Base-by-base conservation (phyloP, 1,284 basidiomycete genomes). In the Erythrobasidium hasegawianum region DNA sequence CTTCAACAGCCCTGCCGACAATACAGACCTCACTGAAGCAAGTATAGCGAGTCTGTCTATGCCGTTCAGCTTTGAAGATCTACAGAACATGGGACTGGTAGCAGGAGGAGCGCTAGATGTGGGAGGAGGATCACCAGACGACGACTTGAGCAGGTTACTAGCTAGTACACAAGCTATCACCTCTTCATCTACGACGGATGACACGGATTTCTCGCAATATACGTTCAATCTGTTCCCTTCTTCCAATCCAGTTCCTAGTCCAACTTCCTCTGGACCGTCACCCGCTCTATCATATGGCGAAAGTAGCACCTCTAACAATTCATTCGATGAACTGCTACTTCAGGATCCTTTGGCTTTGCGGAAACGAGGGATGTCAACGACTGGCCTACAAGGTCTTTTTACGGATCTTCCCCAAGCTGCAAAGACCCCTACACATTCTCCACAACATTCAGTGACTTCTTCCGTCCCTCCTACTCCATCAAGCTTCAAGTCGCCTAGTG, bases 41-140 rank as follows among this genome's bases (percentile, higher is more conserved):
- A 20, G 26, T 2, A 33, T 49, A 0, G 47, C 54, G 11, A 59
- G 39, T 13, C 43, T 39, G 2, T 47, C 59, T 26, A 62, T 70
- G 62, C 72, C 70, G 11, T 71, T 73, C 58, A 70, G 68, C 59
- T 72, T 71, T 29, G 57, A 68, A 24, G 72, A 71, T 41, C 70
- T 72, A 29, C 70, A 72, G 69, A 69, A 69, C 62, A 52, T 69
- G 39, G 71, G 69, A 8, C 50, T 72, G 22, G 53, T 53, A 24
- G 50, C n/a, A 62, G 33, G 56, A 47, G 27, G 70, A 70, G 4
- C 54, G 58, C 4, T 69, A 60, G 54, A 64, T 57, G 13, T 47
- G 58, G 24, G 68, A 68, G 38, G 22, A 26, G 47, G 45, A 22
- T 57, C 57, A 47, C 33, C 53, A 41, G 33, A 33, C 33, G 33